A percentile compares a stretch with the other conserved stretches of the same genome.
Evolutionary conservation across 1,139 yeast species (phyloP).

Genomic region (Geotrichum australiense): DNA sequence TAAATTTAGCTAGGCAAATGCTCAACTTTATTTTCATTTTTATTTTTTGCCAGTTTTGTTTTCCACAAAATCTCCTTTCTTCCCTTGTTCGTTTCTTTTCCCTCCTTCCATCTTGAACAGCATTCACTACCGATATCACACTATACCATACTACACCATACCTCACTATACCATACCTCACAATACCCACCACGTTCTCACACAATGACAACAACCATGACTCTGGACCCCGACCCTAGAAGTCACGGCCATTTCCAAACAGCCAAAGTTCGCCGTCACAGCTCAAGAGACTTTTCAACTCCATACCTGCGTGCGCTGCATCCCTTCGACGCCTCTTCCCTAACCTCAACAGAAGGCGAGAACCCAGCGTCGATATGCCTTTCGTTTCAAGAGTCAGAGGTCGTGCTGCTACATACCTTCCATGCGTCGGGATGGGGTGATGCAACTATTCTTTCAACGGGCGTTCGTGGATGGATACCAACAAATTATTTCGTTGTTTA

Average conservation of each 20-base stretch:
- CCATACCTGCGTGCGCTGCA: conserved; percentile 57
- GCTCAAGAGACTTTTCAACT: conserved; percentile 14
- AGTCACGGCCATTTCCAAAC: conserved; percentile 14
- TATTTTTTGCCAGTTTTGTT: conserved; percentile 1
- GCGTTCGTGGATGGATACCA: conserved; percentile 93
- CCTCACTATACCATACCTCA: too few relatives aligned
- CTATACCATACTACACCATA: too few relatives aligned
- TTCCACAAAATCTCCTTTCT: background rate
- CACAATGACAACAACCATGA: conserved; percentile 83
- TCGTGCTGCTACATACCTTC: conserved; percentile 80
- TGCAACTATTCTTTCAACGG: conserved; percentile 66
- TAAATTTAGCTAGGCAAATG: background rate
- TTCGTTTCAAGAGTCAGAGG: conserved; percentile 70
- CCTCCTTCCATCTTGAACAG: background rate
- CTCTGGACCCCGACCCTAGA: conserved; percentile 33
- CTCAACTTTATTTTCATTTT: background rate
- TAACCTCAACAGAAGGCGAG: conserved; percentile 41
- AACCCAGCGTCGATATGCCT: conserved; percentile 71
- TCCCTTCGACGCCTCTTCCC: conserved; percentile 63
- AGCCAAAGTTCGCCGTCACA: conserved; percentile 9
- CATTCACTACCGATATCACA: too few relatives aligned
- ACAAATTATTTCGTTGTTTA: conserved; percentile 67
- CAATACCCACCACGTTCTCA: conserved; percentile 89
- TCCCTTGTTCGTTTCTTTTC: background rate
- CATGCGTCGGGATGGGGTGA: conserved; percentile 99